These are phyloP conservation scores for Benincasa hispida DNA, from an alignment of 306 rosid genomes.

Conservation along the genomic window DNA sequence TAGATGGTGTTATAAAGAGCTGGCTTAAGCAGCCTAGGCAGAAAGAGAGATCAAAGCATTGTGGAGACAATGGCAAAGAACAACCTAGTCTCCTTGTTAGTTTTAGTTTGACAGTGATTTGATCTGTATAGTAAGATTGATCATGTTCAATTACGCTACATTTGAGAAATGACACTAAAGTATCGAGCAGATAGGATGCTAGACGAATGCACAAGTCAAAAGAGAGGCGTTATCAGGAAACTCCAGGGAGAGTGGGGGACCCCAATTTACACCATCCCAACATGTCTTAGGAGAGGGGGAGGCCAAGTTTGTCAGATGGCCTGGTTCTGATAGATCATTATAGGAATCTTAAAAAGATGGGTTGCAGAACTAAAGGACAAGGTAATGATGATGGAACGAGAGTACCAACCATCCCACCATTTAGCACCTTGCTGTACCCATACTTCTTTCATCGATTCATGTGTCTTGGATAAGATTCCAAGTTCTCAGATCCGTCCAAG, in stretches of 20 bases:
- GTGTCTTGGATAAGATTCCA: not conserved
- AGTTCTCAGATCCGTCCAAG: not conserved
- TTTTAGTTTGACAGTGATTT: not conserved
- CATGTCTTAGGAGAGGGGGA: not conserved
- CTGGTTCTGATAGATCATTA: not conserved
- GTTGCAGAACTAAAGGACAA: not conserved
- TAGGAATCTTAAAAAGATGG: not conserved
- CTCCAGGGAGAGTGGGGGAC: not conserved
- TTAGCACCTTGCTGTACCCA: not conserved
- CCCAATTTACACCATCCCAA: not conserved
- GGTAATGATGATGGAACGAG: not conserved
- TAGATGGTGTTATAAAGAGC: not conserved
- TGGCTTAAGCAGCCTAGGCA: not conserved
- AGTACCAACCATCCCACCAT: not conserved
- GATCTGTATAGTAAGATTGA: not conserved
- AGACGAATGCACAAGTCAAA: not conserved
- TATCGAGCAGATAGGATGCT: not conserved
- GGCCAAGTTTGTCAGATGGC: not conserved
- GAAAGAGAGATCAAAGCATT: not conserved
- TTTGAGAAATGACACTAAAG: not conserved
- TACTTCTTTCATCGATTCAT: not conserved
- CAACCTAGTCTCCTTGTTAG: not conserved
- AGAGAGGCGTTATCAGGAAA: not conserved
- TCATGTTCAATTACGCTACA: not conserved
- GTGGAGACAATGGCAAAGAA: not conserved